phyloP scores from a whole-genome alignment of 2,329 filamentous ascomycete species.

The Microsporum ferrugineum region DNA sequence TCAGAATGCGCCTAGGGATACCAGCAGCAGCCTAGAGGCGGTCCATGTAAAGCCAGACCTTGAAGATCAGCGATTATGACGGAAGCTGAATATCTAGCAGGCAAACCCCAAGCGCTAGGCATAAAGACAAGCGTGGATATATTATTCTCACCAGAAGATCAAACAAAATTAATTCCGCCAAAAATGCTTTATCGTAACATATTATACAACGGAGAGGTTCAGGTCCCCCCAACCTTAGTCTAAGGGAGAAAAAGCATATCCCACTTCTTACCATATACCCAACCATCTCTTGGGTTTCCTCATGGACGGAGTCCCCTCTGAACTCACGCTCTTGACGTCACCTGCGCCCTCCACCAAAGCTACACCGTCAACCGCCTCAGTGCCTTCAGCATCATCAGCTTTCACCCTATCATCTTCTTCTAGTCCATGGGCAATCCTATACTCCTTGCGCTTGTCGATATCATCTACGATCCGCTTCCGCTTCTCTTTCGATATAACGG shows the following conservation, averaged over 20 bases:
- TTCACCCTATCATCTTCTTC: slow-evolving; percentile 40
- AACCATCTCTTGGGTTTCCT: slow-evolving; percentile 65
- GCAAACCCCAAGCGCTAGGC: not conserved
- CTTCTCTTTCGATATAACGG: slow-evolving; percentile 56
- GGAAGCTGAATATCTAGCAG: not conserved
- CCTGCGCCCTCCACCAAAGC: slow-evolving; percentile 15
- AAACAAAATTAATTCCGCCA: slow-evolving; percentile 14
- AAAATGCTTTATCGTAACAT: not conserved
- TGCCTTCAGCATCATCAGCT: slow-evolving; percentile 14
- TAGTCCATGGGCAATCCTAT: slow-evolving; percentile 73
- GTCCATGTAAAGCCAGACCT: not conserved
- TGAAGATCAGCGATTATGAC: not conserved
- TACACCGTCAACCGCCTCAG: not conserved
- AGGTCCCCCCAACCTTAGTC: not conserved
- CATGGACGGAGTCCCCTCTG: slow-evolving; percentile 28
- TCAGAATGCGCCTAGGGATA: not conserved
- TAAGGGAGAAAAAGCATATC: not conserved
- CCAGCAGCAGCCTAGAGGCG: not conserved
- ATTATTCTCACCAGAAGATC: not conserved
- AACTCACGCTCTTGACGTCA: slow-evolving; percentile 15
- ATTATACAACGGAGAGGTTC: not conserved
- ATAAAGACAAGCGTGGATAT: not conserved
- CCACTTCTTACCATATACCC: slow-evolving; percentile 58
- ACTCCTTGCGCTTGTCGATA: slow-evolving; percentile 73
- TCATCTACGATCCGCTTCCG: slow-evolving; percentile 68